Evolutionary conservation across 2,329 filamentous ascomycete genomes (phyloP).

Genomic region (Monosporascus sp.): DNA sequence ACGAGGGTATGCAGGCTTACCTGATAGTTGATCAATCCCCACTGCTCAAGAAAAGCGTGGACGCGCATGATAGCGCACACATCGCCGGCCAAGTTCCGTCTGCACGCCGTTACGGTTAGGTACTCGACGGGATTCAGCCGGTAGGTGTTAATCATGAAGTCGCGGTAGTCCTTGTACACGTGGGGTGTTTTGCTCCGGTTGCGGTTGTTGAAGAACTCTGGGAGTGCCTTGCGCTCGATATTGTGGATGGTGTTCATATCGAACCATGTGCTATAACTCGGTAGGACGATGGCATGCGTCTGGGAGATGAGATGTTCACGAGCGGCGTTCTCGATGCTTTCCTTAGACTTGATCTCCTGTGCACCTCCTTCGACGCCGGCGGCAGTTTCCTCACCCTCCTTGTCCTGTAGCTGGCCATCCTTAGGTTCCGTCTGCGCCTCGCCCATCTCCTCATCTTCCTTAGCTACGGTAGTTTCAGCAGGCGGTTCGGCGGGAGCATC

Average conservation of each 20-base stretch:
- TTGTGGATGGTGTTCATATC: slow-evolving; percentile 92
- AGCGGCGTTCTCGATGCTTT: slow-evolving; percentile 76
- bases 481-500: slow-evolving; percentile 63
- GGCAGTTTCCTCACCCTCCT: slow-evolving; percentile 39
- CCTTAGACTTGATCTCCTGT: slow-evolving; percentile 67
- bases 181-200: slow-evolving; percentile 97
- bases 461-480: slow-evolving; percentile 52
- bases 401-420: slow-evolving; percentile 35
- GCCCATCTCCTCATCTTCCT: slow-evolving; percentile 78
- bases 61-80: slow-evolving; percentile 99
- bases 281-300: slow-evolving; percentile 91
- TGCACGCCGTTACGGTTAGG: slow-evolving; percentile 91
- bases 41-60: slow-evolving; percentile 95
- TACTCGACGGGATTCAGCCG: slow-evolving; percentile 94
- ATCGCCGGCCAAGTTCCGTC: slow-evolving; percentile 90
- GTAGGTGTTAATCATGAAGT: slow-evolving; percentile 99
- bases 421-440: slow-evolving; percentile 55
- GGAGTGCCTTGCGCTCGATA: slow-evolving; percentile 89
- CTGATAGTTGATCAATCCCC: slow-evolving; percentile 99
- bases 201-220: slow-evolving; percentile 97
- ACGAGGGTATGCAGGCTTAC: slow-evolving; percentile 42
- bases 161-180: slow-evolving; percentile 97
- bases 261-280: slow-evolving; percentile 98
- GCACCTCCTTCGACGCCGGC: slow-evolving; percentile 41
- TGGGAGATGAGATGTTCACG: slow-evolving; percentile 89